Conservation (phyloP, 2,329 filamentous ascomycete species). For the Cytospora mali region DNA sequence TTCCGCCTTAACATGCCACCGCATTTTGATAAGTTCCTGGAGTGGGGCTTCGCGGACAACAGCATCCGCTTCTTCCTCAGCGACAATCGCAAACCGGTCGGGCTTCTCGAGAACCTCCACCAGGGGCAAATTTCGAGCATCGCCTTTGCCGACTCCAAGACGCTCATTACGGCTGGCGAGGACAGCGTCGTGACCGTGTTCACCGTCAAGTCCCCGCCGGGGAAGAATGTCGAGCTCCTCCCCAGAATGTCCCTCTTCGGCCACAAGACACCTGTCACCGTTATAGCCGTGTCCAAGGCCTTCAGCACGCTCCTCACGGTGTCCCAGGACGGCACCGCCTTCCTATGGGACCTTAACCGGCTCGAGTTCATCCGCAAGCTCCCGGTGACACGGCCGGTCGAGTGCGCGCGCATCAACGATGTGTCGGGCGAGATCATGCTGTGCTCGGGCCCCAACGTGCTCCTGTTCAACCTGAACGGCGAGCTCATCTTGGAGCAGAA, state of each 20-base stretch:
- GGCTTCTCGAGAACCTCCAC: conserved; percentile 91
- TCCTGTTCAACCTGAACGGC: conserved; percentile 87
- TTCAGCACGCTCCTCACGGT: conserved; percentile 88
- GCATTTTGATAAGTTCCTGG: conserved; percentile 83
- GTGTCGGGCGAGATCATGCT: conserved; percentile 88
- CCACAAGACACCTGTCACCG: conserved; percentile 80
- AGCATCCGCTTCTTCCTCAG: conserved; percentile 89
- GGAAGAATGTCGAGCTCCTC: conserved; percentile 76
- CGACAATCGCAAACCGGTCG: conserved; percentile 77
- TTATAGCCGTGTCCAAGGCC: conserved; percentile 81
- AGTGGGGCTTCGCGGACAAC: conserved; percentile 95
- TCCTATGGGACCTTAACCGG: conserved; percentile 93
- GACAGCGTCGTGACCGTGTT: conserved; percentile 91
- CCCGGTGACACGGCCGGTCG: conserved; percentile 57
- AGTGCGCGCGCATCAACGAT: conserved; percentile 87
- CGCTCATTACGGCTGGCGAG: conserved; percentile 86
- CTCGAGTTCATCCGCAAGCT: conserved; percentile 82
- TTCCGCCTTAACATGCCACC: conserved; percentile 88
- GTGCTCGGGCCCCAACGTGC: conserved; percentile 73
- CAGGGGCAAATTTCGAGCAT: conserved; percentile 85
- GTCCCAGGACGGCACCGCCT: conserved; percentile 77
- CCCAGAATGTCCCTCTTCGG: conserved; percentile 84
- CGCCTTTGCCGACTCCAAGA: conserved; percentile 85
- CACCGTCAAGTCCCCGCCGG: conserved; percentile 64
- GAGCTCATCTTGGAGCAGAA: conserved; percentile 79